phyloP scores from a whole-genome alignment of 768 basidiomycete genomes.

The Psilocybe azurescens region DNA sequence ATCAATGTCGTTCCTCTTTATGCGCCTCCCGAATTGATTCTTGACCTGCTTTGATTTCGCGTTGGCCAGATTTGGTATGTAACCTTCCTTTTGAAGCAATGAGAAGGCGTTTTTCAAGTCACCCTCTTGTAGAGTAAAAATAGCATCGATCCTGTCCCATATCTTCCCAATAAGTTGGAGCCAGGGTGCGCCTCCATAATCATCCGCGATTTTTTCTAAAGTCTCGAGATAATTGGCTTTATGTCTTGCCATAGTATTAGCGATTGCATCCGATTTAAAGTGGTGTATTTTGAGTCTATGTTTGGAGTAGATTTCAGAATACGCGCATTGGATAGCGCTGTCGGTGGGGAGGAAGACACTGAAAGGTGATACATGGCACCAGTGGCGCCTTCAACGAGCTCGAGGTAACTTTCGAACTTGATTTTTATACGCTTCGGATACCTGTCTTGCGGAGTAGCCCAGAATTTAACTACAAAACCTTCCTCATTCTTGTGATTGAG shows the following conservation, averaged over 20 bases:
- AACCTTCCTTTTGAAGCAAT: slow-evolving; percentile 19
- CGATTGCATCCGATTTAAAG: slow-evolving; percentile 14
- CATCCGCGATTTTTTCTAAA: slow-evolving; percentile 24
- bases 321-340: slow-evolving; percentile 13
- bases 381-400: background rate
- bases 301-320: slow-evolving; percentile 16
- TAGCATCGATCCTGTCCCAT: slow-evolving; percentile 27
- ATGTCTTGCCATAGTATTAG: slow-evolving; percentile 10
- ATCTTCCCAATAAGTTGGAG: slow-evolving; percentile 14
- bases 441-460: slow-evolving; percentile 23
- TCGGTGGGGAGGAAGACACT: background rate
- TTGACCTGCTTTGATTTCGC: slow-evolving; percentile 6
- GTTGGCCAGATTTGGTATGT: slow-evolving; percentile 10
- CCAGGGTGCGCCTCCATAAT: slow-evolving; percentile 30
- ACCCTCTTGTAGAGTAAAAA: slow-evolving; percentile 25
- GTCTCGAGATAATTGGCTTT: slow-evolving; percentile 13
- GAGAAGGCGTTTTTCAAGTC: slow-evolving; percentile 18
- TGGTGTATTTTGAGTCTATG: slow-evolving; percentile 17
- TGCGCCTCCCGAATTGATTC: slow-evolving; percentile 21
- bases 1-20: slow-evolving; percentile 22
- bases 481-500: slow-evolving; percentile 28
- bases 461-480: slow-evolving; percentile 30
- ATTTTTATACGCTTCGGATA: slow-evolving; percentile 30
- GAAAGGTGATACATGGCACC: background rate
- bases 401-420: slow-evolving; percentile 30